Evolutionary conservation across 148 eudicot species (phyloP), one percentile per base, ranked within the genome.

Genomic region (Chenopodium suecicum): DNA sequence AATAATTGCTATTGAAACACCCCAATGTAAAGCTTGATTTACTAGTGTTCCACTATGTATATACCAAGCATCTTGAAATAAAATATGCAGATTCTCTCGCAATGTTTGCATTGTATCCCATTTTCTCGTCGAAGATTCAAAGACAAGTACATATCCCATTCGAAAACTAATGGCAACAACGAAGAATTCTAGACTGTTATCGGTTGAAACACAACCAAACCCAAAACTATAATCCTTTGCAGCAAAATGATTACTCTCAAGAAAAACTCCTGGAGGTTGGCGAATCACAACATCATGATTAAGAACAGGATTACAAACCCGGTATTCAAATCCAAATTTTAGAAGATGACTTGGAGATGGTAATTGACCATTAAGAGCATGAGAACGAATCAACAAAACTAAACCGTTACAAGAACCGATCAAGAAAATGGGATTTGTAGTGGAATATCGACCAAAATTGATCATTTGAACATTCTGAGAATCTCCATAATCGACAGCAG

Each of bases 1-100:
- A 13, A 12, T 11, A 0, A 1, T 16, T 4, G 19, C 70, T 27
- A 37, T 37, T 5, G 16, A 2, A 10, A 66, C 11, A 25, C 70
- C 70, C 70, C 70, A 66, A 66, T 66, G 34, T 13, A 66, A 66
- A 66, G 70, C 27, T 66, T 66, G 14, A 25, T 66, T 66, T 31
- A 66, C 70, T 37, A 66, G 34, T 41, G 70, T 66, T 27, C 70
- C 70, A 23, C 27, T 14, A 66, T 2, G 27, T 32, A 25, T 1
- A 41, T 6, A 41, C 70, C 70, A 66, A 3, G 0, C 4, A 25
- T 66, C 11, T 66, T 25, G 16, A 32, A 66, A 66, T 10, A 32
- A 16, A 2, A 66, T 13, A 27, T 1, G 16, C 34, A 25, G 5
- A 27, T 25, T 8, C 3, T 0, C 12, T 66, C 4, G 5, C 17